Evolutionary conservation across 2,329 filamentous ascomycete genomes (phyloP).

Genomic region (Pezicula neosporulosa): DNA sequence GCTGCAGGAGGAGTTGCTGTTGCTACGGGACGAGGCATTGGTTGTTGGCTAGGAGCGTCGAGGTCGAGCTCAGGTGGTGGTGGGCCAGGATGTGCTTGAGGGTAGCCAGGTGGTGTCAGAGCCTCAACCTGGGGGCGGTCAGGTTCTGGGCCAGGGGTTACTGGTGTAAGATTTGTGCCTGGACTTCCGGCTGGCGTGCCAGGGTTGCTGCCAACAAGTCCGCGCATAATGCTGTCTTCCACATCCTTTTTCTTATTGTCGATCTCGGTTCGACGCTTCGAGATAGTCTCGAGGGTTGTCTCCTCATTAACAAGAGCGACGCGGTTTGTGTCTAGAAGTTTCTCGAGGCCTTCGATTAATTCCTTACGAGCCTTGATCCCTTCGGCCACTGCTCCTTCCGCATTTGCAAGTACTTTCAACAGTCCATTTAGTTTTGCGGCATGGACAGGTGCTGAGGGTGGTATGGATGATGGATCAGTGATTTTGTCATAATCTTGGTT

Average conservation of each 20-base stretch:
- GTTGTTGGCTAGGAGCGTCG: constrained; percentile 31
- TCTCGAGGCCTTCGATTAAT: constrained; percentile 78
- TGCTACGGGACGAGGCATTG: constrained; percentile 5
- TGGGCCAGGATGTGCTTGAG: constrained; percentile 32
- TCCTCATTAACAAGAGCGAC: constrained; percentile 68
- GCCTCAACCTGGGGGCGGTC: constrained; percentile 80
- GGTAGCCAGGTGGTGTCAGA: constrained; percentile 74
- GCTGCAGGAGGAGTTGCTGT: constrained; percentile 18
- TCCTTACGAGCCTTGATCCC: constrained; percentile 80
- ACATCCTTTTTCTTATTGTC: constrained; percentile 85
- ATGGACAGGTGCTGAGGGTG: constrained; percentile 83
- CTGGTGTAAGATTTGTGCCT: constrained; percentile 29
- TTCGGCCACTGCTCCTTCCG: constrained; percentile 85
- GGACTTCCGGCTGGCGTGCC: constrained; percentile 42
- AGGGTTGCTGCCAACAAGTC: constrained; percentile 59
- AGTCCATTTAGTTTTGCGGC: constrained; percentile 85
- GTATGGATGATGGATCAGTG: constrained; percentile 63
- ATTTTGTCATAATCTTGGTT: constrained; percentile 83
- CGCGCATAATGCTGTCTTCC: constrained; percentile 86
- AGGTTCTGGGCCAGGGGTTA: constrained; percentile 51
- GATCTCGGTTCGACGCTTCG: constrained; percentile 64
- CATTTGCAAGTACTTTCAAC: constrained; percentile 83
- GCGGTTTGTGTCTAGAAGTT: constrained; percentile 72
- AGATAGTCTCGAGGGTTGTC: constrained; percentile 58
- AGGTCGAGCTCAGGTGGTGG: constrained; percentile 30